Percentiles rank a stretch among this genome's conserved stretches.
These are phyloP conservation scores for Nitzschia putrida DNA, from an alignment of 108 stramenopile species.

Conservation along the genomic window DNA sequence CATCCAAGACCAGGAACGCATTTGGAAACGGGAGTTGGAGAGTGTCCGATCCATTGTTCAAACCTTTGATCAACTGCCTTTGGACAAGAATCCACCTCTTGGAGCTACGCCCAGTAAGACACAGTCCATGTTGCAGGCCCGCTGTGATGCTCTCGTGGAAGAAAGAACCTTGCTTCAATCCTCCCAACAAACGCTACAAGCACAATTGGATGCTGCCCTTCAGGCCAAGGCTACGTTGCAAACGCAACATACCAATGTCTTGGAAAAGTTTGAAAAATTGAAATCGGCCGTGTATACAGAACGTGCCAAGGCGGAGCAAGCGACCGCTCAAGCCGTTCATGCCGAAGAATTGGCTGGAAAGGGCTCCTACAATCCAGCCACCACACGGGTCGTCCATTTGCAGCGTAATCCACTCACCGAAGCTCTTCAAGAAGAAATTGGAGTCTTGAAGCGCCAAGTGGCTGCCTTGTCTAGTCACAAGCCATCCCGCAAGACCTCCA, in stretches of 20 bases:
- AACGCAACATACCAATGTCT: slow-evolving; percentile 61
- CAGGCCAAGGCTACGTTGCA: slow-evolving; percentile 45
- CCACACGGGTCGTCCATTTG: slow-evolving; percentile 77
- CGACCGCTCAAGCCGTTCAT: slow-evolving; percentile 59
- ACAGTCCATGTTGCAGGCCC: slow-evolving; percentile 39
- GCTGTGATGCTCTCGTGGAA: slow-evolving; percentile 53
- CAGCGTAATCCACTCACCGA: slow-evolving; percentile 70
- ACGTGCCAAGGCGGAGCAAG: slow-evolving; percentile 72
- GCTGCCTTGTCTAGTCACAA: slow-evolving; percentile 32
- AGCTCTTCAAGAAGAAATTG: slow-evolving; percentile 68
- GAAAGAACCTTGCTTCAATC: slow-evolving; percentile 52
- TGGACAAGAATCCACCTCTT: background rate
- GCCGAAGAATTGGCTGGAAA: slow-evolving; percentile 86
- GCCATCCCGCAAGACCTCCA: slow-evolving; percentile 8
- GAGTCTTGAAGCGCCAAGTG: slow-evolving; percentile 53
- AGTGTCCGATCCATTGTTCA: slow-evolving; percentile 58
- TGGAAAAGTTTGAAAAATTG: slow-evolving; percentile 78
- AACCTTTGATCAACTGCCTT: slow-evolving; percentile 59
- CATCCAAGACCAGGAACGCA: slow-evolving; percentile 55
- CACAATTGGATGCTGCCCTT: slow-evolving; percentile 21
- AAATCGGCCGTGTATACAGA: slow-evolving; percentile 73
- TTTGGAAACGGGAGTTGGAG: slow-evolving; percentile 76
- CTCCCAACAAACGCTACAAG: slow-evolving; percentile 30
- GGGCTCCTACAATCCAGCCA: slow-evolving; percentile 78
- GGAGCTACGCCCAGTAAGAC: background rate